phyloP scores from a whole-genome alignment of 768 basidiomycete genomes.

The Chlorophyllum brunneum region DNA sequence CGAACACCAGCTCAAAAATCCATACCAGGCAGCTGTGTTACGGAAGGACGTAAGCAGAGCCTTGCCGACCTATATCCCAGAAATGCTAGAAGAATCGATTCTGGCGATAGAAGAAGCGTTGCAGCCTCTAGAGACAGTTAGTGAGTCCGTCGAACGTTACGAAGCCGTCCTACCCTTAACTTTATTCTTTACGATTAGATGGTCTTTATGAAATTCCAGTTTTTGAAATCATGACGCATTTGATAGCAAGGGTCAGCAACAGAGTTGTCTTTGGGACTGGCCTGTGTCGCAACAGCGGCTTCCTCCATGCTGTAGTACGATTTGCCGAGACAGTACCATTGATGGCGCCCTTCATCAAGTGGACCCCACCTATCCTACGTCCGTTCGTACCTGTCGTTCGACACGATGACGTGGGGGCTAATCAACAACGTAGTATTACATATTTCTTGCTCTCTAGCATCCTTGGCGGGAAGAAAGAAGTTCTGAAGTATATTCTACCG shows the following conservation, averaged over 20 bases:
- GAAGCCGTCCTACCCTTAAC: background rate
- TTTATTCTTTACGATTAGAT: constrained; percentile 14
- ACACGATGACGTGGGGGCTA: background rate
- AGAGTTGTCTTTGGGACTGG: constrained; percentile 33
- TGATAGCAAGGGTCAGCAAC: constrained; percentile 35
- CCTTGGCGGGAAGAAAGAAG: constrained; percentile 30
- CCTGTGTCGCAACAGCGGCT: constrained; percentile 31
- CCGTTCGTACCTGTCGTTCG: constrained; percentile 21
- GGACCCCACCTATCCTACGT: constrained; percentile 26
- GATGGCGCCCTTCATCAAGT: constrained; percentile 31
- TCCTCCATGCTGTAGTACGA: constrained; percentile 29
- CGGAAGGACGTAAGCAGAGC: constrained; percentile 34
- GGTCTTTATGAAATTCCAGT: constrained; percentile 20
- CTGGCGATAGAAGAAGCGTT: constrained; percentile 28
- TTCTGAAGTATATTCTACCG: constrained; percentile 26
- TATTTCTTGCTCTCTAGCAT: constrained; percentile 29
- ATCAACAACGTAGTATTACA: constrained; percentile 20
- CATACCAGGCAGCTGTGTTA: constrained; percentile 31
- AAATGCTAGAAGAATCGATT: constrained; percentile 31
- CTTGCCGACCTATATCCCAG: constrained; percentile 31
- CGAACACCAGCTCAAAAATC: constrained; percentile 27
- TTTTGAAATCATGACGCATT: constrained; percentile 34
- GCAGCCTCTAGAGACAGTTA: constrained; percentile 12
- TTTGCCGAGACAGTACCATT: constrained; percentile 31
- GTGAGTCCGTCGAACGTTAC: constrained; percentile 5